A percentile compares a stretch with the other conserved stretches of the same genome.
These are phyloP conservation scores for Ophiostoma pallidulum DNA, from an alignment of 2,329 filamentous ascomycete species.

Conservation along the genomic window DNA sequence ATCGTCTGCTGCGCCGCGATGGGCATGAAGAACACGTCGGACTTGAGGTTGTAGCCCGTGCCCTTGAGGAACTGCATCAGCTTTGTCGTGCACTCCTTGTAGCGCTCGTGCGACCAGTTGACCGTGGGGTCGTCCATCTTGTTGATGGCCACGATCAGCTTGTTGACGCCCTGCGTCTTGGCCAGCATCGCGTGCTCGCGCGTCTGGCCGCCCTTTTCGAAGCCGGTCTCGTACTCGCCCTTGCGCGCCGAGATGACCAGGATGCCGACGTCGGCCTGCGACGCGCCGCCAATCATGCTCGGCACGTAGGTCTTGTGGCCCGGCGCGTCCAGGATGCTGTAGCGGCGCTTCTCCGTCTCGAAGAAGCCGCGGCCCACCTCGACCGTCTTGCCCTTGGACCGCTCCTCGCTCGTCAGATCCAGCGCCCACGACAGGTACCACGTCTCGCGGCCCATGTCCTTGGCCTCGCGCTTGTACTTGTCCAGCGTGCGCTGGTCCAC, in stretches of 20 bases:
- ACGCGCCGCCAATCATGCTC: constrained; percentile 91
- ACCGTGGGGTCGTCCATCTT: constrained; percentile 99
- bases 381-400: constrained; percentile 93
- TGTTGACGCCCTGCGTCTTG: constrained; percentile 97
- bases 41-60: constrained; percentile 90
- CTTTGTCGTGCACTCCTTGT: constrained; percentile 87
- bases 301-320: constrained; percentile 98
- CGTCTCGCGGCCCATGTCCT: constrained; percentile 90
- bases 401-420: constrained; percentile 93
- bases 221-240: constrained; percentile 97
- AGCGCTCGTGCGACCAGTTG: constrained; percentile 88
- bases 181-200: constrained; percentile 87
- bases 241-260: constrained; percentile 94
- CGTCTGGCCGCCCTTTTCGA: constrained; percentile 92
- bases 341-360: constrained; percentile 90
- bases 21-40: constrained; percentile 89
- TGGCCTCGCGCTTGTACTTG: constrained; percentile 95
- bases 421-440: constrained; percentile 99
- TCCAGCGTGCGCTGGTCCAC: constrained; percentile 98
- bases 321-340: constrained; percentile 93
- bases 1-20: constrained; percentile 80
- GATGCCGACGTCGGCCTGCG: constrained; percentile 87
- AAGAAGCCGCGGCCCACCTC: constrained; percentile 95
- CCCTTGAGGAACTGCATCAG: constrained; percentile 80
- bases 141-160: constrained; percentile 89